Percentiles rank a stretch among this genome's conserved stretches.
phyloP scores from a whole-genome alignment of 106 monocot species.

The Dendrobium chrysotoxum region DNA sequence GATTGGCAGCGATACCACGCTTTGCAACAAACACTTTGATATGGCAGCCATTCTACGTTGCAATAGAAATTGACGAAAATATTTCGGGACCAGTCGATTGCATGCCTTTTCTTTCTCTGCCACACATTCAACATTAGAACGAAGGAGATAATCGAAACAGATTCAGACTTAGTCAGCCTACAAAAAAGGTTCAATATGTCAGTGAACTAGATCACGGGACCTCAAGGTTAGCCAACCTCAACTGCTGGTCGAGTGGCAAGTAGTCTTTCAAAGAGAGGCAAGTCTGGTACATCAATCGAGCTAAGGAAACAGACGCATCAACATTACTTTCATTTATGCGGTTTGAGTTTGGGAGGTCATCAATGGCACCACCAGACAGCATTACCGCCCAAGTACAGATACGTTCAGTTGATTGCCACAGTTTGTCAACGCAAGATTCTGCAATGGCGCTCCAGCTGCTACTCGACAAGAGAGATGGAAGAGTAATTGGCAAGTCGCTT shows the following conservation, averaged over 20 bases:
- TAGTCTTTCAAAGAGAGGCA: constrained; percentile 62
- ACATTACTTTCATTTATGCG: constrained; percentile 37
- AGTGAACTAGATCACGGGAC: not conserved
- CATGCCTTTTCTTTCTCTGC: not conserved
- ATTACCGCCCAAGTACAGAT: constrained; percentile 41
- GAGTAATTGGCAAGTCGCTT: constrained; percentile 68
- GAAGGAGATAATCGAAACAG: not conserved
- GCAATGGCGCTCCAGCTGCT: constrained; percentile 36
- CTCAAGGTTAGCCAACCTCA: constrained; percentile 56
- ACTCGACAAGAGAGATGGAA: constrained; percentile 57
- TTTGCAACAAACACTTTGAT: no score
- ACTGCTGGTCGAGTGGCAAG: constrained; percentile 60
- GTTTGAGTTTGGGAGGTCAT: not conserved
- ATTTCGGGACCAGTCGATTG: not conserved
- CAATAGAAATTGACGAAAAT: not conserved
- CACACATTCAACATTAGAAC: not conserved
- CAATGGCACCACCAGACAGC: constrained; percentile 3
- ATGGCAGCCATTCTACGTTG: no score
- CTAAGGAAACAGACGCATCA: constrained; percentile 23
- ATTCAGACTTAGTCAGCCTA: not conserved
- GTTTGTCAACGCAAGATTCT: constrained; percentile 31
- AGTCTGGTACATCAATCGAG: constrained; percentile 38
- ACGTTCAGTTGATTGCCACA: constrained; percentile 52
- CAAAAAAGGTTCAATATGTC: not conserved
- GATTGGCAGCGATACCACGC: no score